Evolutionary conservation across 2,329 filamentous ascomycete genomes (phyloP).

Genomic region (Bipolaris gigantea): DNA sequence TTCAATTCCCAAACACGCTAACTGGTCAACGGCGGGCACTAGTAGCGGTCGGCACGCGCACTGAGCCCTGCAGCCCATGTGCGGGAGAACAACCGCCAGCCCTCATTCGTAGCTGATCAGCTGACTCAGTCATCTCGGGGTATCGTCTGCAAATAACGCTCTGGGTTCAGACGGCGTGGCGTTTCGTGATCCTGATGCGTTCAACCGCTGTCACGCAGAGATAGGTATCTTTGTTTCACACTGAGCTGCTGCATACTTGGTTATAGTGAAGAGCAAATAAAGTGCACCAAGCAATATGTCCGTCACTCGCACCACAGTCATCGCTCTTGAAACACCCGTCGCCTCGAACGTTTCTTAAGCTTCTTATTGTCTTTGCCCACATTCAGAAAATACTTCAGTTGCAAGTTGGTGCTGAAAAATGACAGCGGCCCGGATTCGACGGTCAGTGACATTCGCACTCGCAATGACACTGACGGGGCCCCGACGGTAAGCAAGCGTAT

Average conservation of each 20-base stretch:
- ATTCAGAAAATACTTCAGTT: background rate
- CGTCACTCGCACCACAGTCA: background rate
- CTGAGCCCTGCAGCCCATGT: background rate
- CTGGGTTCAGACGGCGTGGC: constrained; percentile 1
- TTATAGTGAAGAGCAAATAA: background rate
- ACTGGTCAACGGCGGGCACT: background rate
- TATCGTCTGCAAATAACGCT: background rate
- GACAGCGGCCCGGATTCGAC: background rate
- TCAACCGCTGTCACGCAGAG: background rate
- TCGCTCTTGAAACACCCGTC: background rate
- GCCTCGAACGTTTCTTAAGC: background rate
- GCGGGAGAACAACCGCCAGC: background rate
- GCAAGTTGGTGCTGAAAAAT: background rate
- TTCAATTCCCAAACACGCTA: background rate
- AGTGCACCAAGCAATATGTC: background rate
- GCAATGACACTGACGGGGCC: background rate
- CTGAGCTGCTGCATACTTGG: background rate
- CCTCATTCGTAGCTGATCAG: background rate
- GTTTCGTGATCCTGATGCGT: background rate
- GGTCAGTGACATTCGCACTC: background rate
- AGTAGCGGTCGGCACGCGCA: background rate
- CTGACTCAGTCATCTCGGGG: background rate
- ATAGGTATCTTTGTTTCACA: background rate
- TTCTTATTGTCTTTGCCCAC: background rate
- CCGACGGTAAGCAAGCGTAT: background rate